These are phyloP conservation scores for Neurospora crassa DNA, from an alignment of 2,329 filamentous ascomycete genomes.

Conservation along the genomic window DNA sequence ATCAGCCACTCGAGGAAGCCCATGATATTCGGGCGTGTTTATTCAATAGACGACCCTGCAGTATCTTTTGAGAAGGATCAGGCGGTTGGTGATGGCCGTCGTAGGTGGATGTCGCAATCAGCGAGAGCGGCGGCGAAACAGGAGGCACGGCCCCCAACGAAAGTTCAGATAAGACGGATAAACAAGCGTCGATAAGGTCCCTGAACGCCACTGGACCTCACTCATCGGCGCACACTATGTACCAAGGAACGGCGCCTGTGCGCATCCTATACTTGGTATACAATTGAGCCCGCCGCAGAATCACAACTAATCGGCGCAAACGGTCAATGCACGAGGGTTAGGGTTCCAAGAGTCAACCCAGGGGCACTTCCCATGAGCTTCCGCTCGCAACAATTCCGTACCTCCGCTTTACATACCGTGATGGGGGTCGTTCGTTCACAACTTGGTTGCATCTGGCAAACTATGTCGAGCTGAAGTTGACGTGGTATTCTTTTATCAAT, in stretches of 20 bases:
- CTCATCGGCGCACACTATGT: not conserved
- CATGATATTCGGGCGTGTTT: not conserved
- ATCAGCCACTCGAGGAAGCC: not conserved
- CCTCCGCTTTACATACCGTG: not conserved
- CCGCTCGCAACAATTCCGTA: not conserved
- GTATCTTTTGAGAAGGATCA: not conserved
- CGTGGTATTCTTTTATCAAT: not conserved
- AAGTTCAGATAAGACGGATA: not conserved
- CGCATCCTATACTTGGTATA: not conserved
- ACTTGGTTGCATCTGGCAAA: not conserved
- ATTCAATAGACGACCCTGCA: not conserved
- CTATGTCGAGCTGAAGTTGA: not conserved
- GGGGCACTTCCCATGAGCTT: too few species aligned
- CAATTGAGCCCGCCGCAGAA: not conserved
- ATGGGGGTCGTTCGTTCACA: not conserved
- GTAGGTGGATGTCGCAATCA: not conserved
- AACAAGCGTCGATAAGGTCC: not conserved
- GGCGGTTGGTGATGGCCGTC: not conserved
- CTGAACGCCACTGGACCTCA: not conserved
- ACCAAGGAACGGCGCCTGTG: not conserved
- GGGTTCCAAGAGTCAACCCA: not conserved
- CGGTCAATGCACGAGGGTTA: not conserved
- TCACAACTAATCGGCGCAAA: not conserved
- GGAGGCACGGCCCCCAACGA: not conserved
- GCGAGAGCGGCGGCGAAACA: not conserved